phyloP scores from a whole-genome alignment of 768 basidiomycete genomes.

The Gymnopilus junonius region DNA sequence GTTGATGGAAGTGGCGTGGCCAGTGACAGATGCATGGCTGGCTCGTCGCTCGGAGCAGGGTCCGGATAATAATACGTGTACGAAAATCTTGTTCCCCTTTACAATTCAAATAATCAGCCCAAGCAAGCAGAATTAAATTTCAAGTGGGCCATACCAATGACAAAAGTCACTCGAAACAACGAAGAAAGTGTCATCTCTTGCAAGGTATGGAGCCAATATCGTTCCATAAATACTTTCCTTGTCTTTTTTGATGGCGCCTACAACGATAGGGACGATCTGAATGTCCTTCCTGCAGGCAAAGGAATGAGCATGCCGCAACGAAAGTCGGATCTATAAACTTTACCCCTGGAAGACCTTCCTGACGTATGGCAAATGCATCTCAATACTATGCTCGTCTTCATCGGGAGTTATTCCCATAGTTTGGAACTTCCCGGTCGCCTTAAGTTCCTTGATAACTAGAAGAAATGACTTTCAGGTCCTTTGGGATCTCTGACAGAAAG shows the following conservation, averaged over 20 bases:
- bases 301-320: neutral
- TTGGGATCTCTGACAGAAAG: neutral
- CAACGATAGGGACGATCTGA: constrained; percentile 85
- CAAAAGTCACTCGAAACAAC: constrained; percentile 97
- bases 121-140: neutral
- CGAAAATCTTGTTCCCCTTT: constrained; percentile 82
- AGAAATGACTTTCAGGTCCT: neutral
- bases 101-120: neutral
- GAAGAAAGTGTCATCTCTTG: constrained; percentile 78
- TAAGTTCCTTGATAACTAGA: constrained; percentile 70
- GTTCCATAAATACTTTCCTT: constrained; percentile 68
- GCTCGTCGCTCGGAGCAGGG: constrained; percentile 48
- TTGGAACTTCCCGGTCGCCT: constrained; percentile 68
- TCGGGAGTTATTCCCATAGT: constrained; percentile 71
- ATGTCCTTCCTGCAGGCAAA: constrained; percentile 63
- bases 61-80: constrained; percentile 89
- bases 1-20: constrained; percentile 41
- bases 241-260: constrained; percentile 72
- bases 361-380: constrained; percentile 96
- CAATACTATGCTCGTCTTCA: constrained; percentile 95
- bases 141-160: constrained; percentile 72
- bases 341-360: constrained; percentile 85
- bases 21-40: constrained; percentile 56
- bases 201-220: constrained; percentile 81
- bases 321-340: neutral